These are phyloP conservation scores for Thalassiosira oceanica DNA, from an alignment of 352 stramenopile genomes.

Conservation along the genomic window DNA sequence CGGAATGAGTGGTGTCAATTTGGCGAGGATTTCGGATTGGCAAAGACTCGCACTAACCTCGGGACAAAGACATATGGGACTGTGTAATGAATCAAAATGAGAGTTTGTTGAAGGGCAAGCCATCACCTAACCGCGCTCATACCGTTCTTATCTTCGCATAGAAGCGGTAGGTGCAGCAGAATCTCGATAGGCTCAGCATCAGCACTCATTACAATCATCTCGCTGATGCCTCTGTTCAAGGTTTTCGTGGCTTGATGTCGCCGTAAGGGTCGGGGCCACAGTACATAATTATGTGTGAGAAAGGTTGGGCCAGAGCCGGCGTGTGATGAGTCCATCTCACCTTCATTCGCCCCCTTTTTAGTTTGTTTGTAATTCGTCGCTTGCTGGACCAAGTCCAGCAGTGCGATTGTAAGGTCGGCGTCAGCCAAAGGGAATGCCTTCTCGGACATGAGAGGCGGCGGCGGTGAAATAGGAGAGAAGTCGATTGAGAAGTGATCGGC, in stretches of 20 bases:
- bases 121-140: no score
- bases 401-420: constrained; percentile 96
- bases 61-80: constrained; percentile 94
- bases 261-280: no score
- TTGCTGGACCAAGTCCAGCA: constrained; percentile 99
- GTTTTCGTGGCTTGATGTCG: constrained; percentile 99
- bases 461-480: no score
- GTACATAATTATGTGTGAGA: no score
- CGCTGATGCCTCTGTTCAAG: constrained; percentile 98
- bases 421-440: constrained; percentile 97
- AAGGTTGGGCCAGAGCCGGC: no score
- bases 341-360: constrained; percentile 99
- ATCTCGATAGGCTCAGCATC: constrained; percentile 99
- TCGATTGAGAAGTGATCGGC: no score
- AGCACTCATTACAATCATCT: constrained; percentile 99
- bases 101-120: no score
- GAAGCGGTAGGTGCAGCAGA: constrained; percentile 97
- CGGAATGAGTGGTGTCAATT: not conserved
- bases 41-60: constrained; percentile 69
- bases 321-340: no score
- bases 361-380: constrained; percentile 99
- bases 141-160: constrained; percentile 99
- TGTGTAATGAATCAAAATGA: no score
- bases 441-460: constrained; percentile 79
- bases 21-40: not conserved